Conservation (phyloP, 495 filamentous ascomycete species). For the Penicillium maclennaniae region DNA sequence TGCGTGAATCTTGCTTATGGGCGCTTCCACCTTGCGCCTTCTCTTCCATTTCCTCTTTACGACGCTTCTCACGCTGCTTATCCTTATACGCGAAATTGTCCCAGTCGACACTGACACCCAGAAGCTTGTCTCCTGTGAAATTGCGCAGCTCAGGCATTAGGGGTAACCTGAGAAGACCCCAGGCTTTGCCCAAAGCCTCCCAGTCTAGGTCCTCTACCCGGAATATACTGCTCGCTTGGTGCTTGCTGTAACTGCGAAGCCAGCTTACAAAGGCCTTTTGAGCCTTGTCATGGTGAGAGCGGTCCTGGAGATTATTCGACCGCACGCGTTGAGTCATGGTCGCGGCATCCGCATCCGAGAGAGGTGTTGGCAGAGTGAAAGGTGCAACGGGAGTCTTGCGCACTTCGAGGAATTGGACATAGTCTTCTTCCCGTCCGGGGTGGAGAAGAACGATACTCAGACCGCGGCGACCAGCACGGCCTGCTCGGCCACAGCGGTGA, state of each 20-base stretch:
- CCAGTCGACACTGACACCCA: slow-evolving; percentile 62
- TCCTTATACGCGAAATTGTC: slow-evolving; percentile 69
- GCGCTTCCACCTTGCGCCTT: slow-evolving; percentile 24
- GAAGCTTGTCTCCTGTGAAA: slow-evolving; percentile 59
- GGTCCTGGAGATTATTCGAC: slow-evolving; percentile 59
- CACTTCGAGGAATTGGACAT: slow-evolving; percentile 79
- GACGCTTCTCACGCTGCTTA: slow-evolving; percentile 67
- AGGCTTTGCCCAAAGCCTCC: slow-evolving; percentile 73
- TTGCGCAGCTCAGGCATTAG: slow-evolving; percentile 88
- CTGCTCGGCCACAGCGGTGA: slow-evolving; percentile 89
- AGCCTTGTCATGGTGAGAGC: slow-evolving; percentile 82
- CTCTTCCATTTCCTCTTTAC: slow-evolving; percentile 54
- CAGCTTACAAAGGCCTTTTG: slow-evolving; percentile 90
- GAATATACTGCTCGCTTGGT: slow-evolving; percentile 89
- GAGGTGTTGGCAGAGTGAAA: slow-evolving; percentile 47
- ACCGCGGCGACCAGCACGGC: slow-evolving; percentile 80
- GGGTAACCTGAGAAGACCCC: slow-evolving; percentile 79
- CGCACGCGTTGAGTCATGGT: slow-evolving; percentile 54
- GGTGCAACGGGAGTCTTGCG: slow-evolving; percentile 81
- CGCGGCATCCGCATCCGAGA: slow-evolving; percentile 55
- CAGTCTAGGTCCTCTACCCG: slow-evolving; percentile 77
- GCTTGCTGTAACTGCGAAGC: slow-evolving; percentile 86
- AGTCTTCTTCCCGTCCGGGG: slow-evolving; percentile 81
- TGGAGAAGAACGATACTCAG: slow-evolving; percentile 81
- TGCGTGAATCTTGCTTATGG: slow-evolving; percentile 28